Base-by-base conservation (phyloP, 139 green algal species). In the Chlorella ohadii region DNA sequence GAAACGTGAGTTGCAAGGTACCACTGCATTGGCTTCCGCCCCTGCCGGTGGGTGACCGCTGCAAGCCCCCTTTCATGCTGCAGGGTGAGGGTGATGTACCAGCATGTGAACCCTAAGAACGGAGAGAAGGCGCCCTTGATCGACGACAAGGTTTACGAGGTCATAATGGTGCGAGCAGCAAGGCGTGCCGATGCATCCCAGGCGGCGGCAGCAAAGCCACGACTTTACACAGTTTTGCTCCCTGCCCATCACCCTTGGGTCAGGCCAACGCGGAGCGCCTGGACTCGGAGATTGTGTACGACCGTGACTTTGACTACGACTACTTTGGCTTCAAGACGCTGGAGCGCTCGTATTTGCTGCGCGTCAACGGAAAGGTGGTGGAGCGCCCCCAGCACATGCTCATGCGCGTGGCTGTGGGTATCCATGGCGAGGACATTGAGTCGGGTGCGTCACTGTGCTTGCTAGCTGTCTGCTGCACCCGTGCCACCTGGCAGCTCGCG, bases 281-380 rank as follows among this genome's bases (percentile, higher is more conserved):
- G 38, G 95, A 99, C 88, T 95, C 90, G 57, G 96, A 98, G 87
- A 98, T 99, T 80, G 97, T 99, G 72, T 99, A 99, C 88, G 96
- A 99, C 87, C 92, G 97, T 39, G 97, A 99, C 91, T 99, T 99
- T 87, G 96, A 99, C 87, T 99, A 99, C 82, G 97, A 99, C 89
- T 99, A 99, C 93, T 99, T 99, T 87, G 97, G 97, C 23, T 99
- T 99, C 92, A 99, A 99, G 95, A 99, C 97, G 0, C 93, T 99
- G 79, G 97, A 99, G 93, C 92, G 97, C 15, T 99, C 97, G 4
- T 99, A 99, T 91, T 91, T 99, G 78, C 94, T 99, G 71, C 91
- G 95, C 33, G 91, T 99, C n/a, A 96, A 98, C 86, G 96, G 95
- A 80, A 91, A 93, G 73, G 94, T 99, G n/a, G 91, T 99, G 55